Base-by-base conservation (phyloP, 768 basidiomycete genomes). In the Vararia minispora region DNA sequence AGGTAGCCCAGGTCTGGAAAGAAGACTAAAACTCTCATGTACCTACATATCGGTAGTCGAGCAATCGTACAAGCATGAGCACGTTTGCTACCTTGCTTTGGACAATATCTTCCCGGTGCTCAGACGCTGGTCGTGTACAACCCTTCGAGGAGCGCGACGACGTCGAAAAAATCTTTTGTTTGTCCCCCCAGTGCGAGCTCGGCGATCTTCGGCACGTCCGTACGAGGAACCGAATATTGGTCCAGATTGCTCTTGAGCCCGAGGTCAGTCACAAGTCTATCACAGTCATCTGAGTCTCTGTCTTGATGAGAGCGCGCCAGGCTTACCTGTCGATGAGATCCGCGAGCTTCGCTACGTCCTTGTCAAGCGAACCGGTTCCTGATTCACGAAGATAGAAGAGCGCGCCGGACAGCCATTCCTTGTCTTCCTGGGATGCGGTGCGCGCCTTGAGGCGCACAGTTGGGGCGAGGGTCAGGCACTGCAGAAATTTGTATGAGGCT, bases 381-480 rank as follows among this genome's bases (percentile, higher is more conserved):
- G 76, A 66, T 41, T 74, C 59, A 18, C 60, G 61, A 17, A 84
- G 60, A 49, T 80, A 73, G 51, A 72, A 74, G 21, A 84, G 55
- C 1, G 71, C 58, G 23, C 61, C 58, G 4, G 78, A 72, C 2
- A 83, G 66, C 41, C 59, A 63, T 42, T 72, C 65, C 53, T 82
- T 83, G 52, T 83, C 69, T 38, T 75, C 70, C n/a, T 68, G 54
- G 3, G 72, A 70, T 4, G 70, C 76, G 17, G 67, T 53, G 42
- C 73, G 66, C 1, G 78, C 68, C 55, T 79, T 70, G 17, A 83
- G 56, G 1, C 54, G 60, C 13, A 85, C 71, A 22, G 75, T 75
- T 1, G 79, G 69, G 4, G 74, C 69, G 17, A 86, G 68, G 5
- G 82, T 85, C 37, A 84, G 61, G 53, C 83, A 85, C 81, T 85